Base-by-base conservation (phyloP, 768 basidiomycete species). In the Roridomyces roridus region DNA sequence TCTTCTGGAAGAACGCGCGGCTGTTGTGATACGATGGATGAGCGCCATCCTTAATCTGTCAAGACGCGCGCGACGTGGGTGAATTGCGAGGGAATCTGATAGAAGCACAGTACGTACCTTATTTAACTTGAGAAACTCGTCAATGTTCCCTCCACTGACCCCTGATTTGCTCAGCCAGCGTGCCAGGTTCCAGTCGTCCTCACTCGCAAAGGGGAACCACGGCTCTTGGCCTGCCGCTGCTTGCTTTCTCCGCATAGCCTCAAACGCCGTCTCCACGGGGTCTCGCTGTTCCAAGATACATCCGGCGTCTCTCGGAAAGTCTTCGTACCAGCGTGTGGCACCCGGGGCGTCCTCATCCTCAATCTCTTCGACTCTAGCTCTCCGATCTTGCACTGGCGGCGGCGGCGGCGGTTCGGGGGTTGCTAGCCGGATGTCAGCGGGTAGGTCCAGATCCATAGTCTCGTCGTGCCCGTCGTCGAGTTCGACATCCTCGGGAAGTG, bases 1-100 rank as follows among this genome's bases (percentile, higher is more conserved):
- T 57, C 26, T 59, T 63, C 43, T 71, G 42, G 10, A 68, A 60
- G 46, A 68, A 65, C 5, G 45, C 28, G 11, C 51, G 51, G 4
- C 17, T 47, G n/a, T 47, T 59, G 41, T 41, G 39, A 26, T 35
- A 52, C 1, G 45, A 52, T 0, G 51, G 48, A 21, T 57, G 21
- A 3, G 44, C 49, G 17, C 53, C 53, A 12, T 25, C 9, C 34
- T 53, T 46, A 39, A 53, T 45, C 51, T 53, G 15, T 23, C 31
- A 34, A 34, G 26, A 14, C 5, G n/a, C n/a, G n/a, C 6, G 24
- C 1, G 29, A 7, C 4, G 21, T 52, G 21, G 52, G 28, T 41
- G 25, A 31, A 12, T 9, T 28, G 12, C 5, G 20, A 11, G 6
- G 31, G 29, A 12, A 29, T 26, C 18, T 28, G 29, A 47, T 31